A percentile compares a stretch with the other conserved stretches of the same genome.
These are phyloP conservation scores for Suillus clintonianus DNA, from an alignment of 768 basidiomycete species.

Conservation along the genomic window DNA sequence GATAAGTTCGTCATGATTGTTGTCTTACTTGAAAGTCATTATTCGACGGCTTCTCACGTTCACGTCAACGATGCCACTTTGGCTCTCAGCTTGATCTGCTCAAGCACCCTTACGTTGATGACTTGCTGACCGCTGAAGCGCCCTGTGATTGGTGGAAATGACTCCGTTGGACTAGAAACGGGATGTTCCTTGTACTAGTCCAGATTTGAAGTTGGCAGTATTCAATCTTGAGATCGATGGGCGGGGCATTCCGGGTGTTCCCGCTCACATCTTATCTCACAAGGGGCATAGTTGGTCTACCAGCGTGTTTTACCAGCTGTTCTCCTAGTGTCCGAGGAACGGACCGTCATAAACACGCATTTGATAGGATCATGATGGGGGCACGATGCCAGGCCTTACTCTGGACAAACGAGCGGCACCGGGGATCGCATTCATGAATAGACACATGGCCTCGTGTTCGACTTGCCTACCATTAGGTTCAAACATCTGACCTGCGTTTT, in stretches of 20 bases:
- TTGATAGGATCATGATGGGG: neutral
- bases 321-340: neutral
- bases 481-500: neutral
- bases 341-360: neutral
- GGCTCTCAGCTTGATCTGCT: neutral
- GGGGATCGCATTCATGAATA: neutral
- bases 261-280: neutral
- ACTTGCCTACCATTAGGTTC: neutral
- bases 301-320: slow-evolving; percentile 1
- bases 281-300: neutral
- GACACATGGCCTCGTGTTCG: neutral
- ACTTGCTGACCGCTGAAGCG: neutral
- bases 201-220: neutral
- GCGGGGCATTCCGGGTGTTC: neutral
- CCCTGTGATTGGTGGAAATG: neutral
- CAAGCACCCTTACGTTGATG: neutral
- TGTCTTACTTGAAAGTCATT: neutral
- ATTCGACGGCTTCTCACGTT: neutral
- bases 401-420: neutral
- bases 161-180: neutral
- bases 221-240: neutral
- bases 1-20: neutral
- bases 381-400: neutral
- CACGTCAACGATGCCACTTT: neutral
- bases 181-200: slow-evolving; percentile 1